Base-by-base conservation (phyloP, 331 rosid genomes). In the Quercus phellos region DNA sequence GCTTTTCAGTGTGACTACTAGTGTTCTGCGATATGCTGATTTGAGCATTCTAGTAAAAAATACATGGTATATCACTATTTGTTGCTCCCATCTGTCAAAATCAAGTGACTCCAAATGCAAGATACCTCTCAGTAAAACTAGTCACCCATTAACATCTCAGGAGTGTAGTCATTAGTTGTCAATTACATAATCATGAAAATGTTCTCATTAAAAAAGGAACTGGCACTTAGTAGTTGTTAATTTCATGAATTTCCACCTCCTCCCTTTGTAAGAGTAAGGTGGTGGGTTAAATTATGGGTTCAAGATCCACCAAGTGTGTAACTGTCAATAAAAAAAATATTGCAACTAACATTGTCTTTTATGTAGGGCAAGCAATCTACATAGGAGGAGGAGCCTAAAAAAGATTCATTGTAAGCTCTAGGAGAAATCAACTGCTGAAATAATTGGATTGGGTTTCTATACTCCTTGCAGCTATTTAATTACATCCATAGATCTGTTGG, bases 301-400 rank as follows among this genome's bases (percentile, higher is more conserved):
- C 53, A 46, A 12, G 53, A 46, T 4, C 53, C 53, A 12, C 16
- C 53, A 46, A 13, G 53, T 12, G 53, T 46, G 5, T 46, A 46
- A 46, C 17, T 46, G 3, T 11, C 17, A 46, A 10, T 46, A 12
- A 46, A 46, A 46, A 32, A 61, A 26, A 61, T 24, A 4, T 58
- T 10, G 19, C 1, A 27, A 34, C 12, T 30, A 34, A 7, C 24
- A 26, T 74, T 4, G 5, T 17, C 14, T 60, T 17, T 29, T 21
- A 2, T 51, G 55, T 63, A 76, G 79, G 79, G 67, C 79, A 76
- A 76, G 79, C 73, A 76, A 66, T 32, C 11, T 66, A 38, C 35
- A 6, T 19, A 63, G 79, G 67, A 66, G 79, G 63, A 66, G 79
- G 63, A 21, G 79, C 53, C 51, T 63, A 11, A 29, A 27, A 29